phyloP scores from a whole-genome alignment of 2,329 filamentous ascomycete genomes.

The Pseudogymnoascus sp. region DNA sequence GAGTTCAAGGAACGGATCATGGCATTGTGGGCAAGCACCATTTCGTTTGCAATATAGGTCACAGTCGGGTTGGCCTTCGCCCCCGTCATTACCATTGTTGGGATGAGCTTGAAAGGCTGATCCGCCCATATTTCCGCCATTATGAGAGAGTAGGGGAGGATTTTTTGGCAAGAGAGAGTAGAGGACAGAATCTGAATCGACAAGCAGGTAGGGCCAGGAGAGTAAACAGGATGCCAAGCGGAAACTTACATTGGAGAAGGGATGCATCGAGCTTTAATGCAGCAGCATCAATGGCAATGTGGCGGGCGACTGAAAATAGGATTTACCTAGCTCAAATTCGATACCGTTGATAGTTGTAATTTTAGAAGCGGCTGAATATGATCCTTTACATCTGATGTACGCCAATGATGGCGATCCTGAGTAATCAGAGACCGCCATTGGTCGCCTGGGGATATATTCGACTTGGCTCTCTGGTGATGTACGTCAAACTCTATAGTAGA shows the following conservation, averaged over 20 bases:
- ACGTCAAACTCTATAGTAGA: not conserved
- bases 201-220: not conserved
- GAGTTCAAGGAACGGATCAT: constrained; percentile 31
- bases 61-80: not conserved
- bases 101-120: constrained; percentile 17
- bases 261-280: not conserved
- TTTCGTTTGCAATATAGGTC: constrained; percentile 25
- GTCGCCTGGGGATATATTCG: not conserved
- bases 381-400: not conserved
- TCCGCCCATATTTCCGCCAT: constrained; percentile 19
- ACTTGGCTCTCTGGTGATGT: not conserved
- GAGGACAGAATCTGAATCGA: not conserved
- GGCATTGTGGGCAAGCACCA: constrained; percentile 29
- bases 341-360: not conserved
- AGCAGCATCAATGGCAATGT: not conserved
- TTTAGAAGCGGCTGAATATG: not conserved
- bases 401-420: not conserved
- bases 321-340: not conserved
- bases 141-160: constrained; percentile 3
- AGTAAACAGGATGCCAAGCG: not conserved
- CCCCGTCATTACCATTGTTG: constrained; percentile 8
- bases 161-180: not conserved
- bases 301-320: not conserved
- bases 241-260: not conserved
- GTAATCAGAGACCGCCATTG: not conserved